phyloP scores from a whole-genome alignment of 2,329 filamentous ascomycete species.

The Sporothrix protearum region DNA sequence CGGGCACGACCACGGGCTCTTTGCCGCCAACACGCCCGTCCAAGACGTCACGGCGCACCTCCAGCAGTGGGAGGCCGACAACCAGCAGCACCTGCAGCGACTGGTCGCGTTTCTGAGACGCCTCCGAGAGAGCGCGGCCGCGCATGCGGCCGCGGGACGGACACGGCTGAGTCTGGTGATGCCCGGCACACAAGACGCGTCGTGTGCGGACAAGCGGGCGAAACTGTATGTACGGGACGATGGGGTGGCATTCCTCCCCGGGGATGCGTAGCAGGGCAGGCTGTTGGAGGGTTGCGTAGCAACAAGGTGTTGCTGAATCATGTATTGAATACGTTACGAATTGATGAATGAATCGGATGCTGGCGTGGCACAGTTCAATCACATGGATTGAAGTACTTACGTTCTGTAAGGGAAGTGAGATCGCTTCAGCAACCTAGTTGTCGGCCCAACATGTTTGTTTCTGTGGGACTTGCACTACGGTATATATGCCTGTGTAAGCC shows the following conservation, averaged over 20 bases:
- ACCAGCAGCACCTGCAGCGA: background rate
- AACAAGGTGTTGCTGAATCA: background rate
- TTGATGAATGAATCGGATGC: background rate
- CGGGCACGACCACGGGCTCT: slow-evolving; percentile 24
- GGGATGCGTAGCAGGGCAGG: background rate
- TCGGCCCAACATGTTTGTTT: too few species aligned
- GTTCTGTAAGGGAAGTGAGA: too few species aligned
- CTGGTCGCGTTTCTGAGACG: background rate
- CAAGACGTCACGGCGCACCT: background rate
- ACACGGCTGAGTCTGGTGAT: background rate
- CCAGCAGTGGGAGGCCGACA: background rate
- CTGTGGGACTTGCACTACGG: too few species aligned
- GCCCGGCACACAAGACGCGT: background rate
- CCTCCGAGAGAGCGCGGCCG: background rate
- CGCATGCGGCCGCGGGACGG: background rate
- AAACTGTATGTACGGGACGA: background rate
- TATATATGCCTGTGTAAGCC: too few species aligned
- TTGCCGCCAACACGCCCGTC: background rate
- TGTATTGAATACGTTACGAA: background rate
- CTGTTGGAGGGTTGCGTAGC: too few species aligned
- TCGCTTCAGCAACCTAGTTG: too few species aligned
- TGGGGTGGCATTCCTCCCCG: background rate
- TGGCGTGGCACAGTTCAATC: too few species aligned
- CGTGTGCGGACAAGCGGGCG: background rate
- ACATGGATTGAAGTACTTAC: too few species aligned